Percentiles rank a stretch among this genome's conserved stretches.
phyloP scores from a whole-genome alignment of 805 yeast genomes.

The Torulaspora microellipsoides region DNA sequence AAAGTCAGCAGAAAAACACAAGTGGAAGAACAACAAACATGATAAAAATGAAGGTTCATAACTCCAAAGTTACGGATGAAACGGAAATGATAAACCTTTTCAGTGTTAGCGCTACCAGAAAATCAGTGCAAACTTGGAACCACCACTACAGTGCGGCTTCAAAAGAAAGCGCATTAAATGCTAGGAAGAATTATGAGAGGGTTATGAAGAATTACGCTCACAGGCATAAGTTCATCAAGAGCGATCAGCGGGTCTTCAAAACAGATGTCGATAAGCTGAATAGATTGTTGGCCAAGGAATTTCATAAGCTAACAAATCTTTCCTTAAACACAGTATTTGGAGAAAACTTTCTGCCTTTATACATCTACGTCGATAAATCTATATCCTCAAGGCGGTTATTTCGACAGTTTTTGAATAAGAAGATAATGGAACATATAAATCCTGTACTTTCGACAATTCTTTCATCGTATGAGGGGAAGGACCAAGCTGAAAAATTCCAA shows the following conservation, averaged over 20 bases:
- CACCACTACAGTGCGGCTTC: conserved; percentile 1
- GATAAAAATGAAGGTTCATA: conserved; percentile 33
- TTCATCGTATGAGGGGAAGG: conserved; percentile 14
- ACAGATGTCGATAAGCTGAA: conserved; percentile 21
- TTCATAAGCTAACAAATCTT: conserved; percentile 23
- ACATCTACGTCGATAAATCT: conserved; percentile 26
- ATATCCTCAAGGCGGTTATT: conserved; percentile 16
- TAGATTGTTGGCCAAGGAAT: conserved; percentile 21
- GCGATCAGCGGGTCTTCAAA: conserved; percentile 24
- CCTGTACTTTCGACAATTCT: conserved; percentile 26
- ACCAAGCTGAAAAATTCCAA: conserved; percentile 18
- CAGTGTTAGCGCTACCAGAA: conserved; percentile 11
- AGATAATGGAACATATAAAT: conserved; percentile 19
- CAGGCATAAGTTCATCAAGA: conserved; percentile 27
- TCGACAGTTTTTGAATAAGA: conserved; percentile 18
- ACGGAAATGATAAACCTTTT: conserved; percentile 26
- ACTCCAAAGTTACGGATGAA: conserved; percentile 31
- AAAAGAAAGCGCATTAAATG: conserved; percentile 4
- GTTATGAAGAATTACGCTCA: conserved; percentile 18
- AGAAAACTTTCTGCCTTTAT: conserved; percentile 21
- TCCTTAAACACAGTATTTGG: conserved; percentile 21
- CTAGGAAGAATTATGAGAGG: conserved; percentile 15
- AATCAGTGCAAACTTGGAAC: conserved; percentile 1
- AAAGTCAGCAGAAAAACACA: conserved; percentile 71
- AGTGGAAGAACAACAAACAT: conserved; percentile 66